Base-by-base conservation (phyloP, 768 basidiomycete species). In the Tylopilus subfusipes region DNA sequence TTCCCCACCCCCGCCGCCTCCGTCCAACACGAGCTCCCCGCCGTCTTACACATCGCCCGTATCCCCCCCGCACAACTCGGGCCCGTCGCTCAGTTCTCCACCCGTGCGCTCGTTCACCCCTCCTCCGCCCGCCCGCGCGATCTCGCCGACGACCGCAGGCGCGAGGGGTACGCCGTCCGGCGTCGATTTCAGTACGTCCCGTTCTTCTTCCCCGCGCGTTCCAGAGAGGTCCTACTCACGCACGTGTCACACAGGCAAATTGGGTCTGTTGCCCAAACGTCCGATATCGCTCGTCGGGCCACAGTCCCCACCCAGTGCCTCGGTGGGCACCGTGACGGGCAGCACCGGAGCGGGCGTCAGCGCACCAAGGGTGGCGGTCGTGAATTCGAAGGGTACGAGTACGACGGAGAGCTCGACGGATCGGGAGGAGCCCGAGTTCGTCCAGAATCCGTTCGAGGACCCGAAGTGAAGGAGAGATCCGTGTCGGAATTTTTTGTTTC, bases 361-460 rank as follows among this genome's bases (percentile, higher is more conserved):
- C 14, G 48, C 57, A 5, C 52, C 60, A 14, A 55, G 55, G 24
- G 25, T 57, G 36, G 57, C 48, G 2, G 5, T 45, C 18, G 42
- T 57, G 5, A 47, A 55, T 42, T 59, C 60, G 18, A 50, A 54
- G 61, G 57, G 59, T 5, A 55, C 62, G 27, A 43, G 59, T 5
- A 55, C 62, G 27, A 43, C 63, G 48, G 68, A 74, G 24, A 60
- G 58, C 13, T 58, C 57, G 24, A 44, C 61, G 49, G 70, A 76
- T 24, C 73, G 77, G 8, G 83, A 83, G 51, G 83, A 81, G n/a
- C 63, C 86, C 59, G 87, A 88, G 68, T 89, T 86, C 67, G 77
- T 80, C 4, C 85, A 88, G 76, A 88, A 82, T 61, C 87, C 87
- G 33, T 90, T 90, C 56, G 86, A 89, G 53, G 84, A 87, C 36